phyloP scores from a whole-genome alignment of 176 grass and related monocot species.

The maize (Zea mays) region DNA sequence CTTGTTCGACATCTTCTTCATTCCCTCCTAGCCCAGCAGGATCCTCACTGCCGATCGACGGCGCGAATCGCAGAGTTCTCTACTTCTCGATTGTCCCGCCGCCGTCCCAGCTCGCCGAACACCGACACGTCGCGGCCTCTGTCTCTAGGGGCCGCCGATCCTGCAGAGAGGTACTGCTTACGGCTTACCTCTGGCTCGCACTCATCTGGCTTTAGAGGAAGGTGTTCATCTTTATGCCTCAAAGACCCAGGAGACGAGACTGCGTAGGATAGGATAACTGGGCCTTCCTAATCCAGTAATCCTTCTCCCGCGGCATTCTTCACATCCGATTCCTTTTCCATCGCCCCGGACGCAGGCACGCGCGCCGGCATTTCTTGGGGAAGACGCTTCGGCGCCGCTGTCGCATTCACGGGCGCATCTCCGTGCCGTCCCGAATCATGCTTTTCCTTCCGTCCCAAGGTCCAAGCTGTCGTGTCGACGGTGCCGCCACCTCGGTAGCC shows the following conservation, averaged over 20 bases:
- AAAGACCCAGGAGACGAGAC: neutral
- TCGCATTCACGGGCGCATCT: neutral
- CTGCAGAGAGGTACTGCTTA: conserved; percentile 22
- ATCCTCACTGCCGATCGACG: neutral
- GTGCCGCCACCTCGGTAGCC: neutral
- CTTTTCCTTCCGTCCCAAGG: conserved; percentile 30
- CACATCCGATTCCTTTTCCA: conserved; percentile 30
- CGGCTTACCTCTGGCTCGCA: neutral
- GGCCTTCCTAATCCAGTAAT: neutral
- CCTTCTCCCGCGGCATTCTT: conserved; percentile 5
- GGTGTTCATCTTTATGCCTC: conserved; percentile 22
- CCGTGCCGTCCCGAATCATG: neutral
- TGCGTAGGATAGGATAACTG: neutral
- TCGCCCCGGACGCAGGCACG: neutral
- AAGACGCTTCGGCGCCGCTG: conserved; percentile 12
- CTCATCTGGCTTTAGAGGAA: neutral
- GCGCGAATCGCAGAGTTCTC: neutral
- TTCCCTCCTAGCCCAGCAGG: too few relatives aligned
- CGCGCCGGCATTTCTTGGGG: neutral
- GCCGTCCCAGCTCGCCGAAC: neutral
- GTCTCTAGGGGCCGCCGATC: neutral
- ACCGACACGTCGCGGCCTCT: neutral
- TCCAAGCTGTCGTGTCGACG: conserved; percentile 28
- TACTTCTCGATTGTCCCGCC: neutral
- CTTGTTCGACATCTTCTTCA: too few relatives aligned